These are phyloP conservation scores for Mycena haematopus DNA, from an alignment of 768 basidiomycete species.

Conservation along the genomic window DNA sequence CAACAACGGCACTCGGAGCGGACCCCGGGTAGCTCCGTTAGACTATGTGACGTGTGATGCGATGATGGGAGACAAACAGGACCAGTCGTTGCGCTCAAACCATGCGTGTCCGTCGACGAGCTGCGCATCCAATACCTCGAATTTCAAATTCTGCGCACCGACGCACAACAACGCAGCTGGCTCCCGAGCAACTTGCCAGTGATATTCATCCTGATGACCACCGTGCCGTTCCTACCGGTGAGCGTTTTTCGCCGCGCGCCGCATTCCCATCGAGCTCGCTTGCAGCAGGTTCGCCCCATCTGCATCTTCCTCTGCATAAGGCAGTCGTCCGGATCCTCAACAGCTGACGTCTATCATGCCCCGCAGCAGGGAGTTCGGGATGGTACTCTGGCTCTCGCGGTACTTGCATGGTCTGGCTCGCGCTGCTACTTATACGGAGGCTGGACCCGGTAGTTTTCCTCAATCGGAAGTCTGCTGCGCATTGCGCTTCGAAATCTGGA, in stretches of 20 bases:
- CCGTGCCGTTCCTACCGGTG: conserved; percentile 31
- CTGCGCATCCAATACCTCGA: too few relatives aligned
- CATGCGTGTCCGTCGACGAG: not conserved
- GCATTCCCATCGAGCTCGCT: conserved; percentile 16
- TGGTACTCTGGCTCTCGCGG: not conserved
- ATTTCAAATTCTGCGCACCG: too few relatives aligned
- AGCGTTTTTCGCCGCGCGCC: conserved; percentile 34
- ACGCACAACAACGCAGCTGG: not conserved
- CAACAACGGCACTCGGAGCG: not conserved
- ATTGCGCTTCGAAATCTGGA: too few relatives aligned
- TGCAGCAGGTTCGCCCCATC: too few relatives aligned
- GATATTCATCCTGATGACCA: not conserved
- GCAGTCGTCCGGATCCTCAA: not conserved
- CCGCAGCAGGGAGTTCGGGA: not conserved
- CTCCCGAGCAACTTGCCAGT: not conserved
- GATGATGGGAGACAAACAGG: too few relatives aligned
- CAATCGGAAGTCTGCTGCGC: not conserved
- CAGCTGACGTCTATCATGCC: not conserved
- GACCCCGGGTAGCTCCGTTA: too few relatives aligned
- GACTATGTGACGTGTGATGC: too few relatives aligned
- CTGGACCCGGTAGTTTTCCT: not conserved
- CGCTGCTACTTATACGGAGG: too few relatives aligned
- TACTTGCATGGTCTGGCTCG: not conserved
- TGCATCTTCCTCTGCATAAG: too few relatives aligned
- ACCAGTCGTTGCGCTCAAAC: too few relatives aligned